Evolutionary conservation across 2,329 filamentous ascomycete genomes (phyloP), one percentile per base, ranked within the genome.

Genomic region (Penicillium sp.): DNA sequence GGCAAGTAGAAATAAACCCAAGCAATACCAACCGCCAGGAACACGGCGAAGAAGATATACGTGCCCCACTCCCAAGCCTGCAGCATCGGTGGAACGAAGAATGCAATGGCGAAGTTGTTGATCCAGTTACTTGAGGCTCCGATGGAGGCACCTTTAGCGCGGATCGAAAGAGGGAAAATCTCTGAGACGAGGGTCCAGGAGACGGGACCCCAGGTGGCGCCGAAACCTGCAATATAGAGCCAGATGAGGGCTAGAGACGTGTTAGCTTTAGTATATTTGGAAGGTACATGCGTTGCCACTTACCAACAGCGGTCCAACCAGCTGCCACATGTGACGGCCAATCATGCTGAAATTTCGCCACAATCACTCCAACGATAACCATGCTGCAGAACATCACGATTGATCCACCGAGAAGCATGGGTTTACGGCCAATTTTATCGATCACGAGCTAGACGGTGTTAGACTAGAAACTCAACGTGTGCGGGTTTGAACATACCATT

Each of bases 1-100:
- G 82, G 86, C 68, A 88, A 77, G 61, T 63, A 69, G 53, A 68
- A 65, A 47, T 57, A 69, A 3, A 70, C 66, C 67, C 68, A 70
- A 24, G 58, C 52, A 3, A 69, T 67, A 7, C 65, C 67, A 1
- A 60, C 59, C 0, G 57, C 54, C 4, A 69, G 60, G 55, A 68
- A 68, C 5, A n/a, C 66, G 3, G 65, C 68, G 26, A 71, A 70
- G 55, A 70, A 70, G 33, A 72, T 68, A 11, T 68, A 71, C 0
- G 69, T 71, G 2, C 68, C 66, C 61, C 63, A 72, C 51, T 63
- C 49, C 61, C 64, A 65, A 19, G 55, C 46, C 8, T 64, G 39
- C 1, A 70, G 60, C 66, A 70, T 70, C 0, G 64, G 64, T 0
- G 68, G 67, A 1, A 69, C 64, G 22, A 67, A 69, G 53, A 70